These are phyloP conservation scores for Begonia fuchsioides DNA, from an alignment of 306 rosid species.

Conservation along the genomic window DNA sequence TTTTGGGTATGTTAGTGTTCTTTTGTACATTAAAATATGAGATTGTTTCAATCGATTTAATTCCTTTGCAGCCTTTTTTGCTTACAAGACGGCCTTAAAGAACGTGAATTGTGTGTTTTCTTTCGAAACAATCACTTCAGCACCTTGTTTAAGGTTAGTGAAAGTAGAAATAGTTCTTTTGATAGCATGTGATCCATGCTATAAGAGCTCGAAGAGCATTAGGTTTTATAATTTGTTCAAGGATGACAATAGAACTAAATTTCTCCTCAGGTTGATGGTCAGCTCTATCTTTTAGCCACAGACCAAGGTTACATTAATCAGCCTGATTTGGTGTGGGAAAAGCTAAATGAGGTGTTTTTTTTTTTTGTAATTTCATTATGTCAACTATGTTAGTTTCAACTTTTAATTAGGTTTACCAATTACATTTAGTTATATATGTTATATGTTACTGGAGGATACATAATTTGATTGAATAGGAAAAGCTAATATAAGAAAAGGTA, in stretches of 20 bases:
- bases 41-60: constrained; percentile 2
- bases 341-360: constrained; percentile 66
- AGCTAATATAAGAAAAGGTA: too few relatives aligned
- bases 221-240: constrained; percentile 8
- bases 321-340: constrained; percentile 99
- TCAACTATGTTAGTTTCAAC: too few relatives aligned
- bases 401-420: not conserved
- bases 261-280: constrained; percentile 42
- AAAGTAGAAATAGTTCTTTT: constrained; percentile 10
- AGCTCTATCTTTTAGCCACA: constrained; percentile 90
- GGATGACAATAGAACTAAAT: constrained; percentile 8
- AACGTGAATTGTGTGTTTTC: constrained; percentile 87
- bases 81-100: constrained; percentile 93
- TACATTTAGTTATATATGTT: not conserved
- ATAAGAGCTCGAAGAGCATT: not conserved
- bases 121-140: constrained; percentile 98
- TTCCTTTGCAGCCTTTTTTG: constrained; percentile 69
- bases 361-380: too few relatives aligned
- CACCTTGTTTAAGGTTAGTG: constrained; percentile 96
- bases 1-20: constrained; percentile 47
- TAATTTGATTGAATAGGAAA: too few relatives aligned
- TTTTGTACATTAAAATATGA: too few relatives aligned
- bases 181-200: constrained; percentile 1
- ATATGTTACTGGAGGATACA: too few relatives aligned
- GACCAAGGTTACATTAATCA: constrained; percentile 98